Evolutionary conservation across 306 rosid genomes (phyloP), one percentile per base, ranked within the genome.

Genomic region (Cicer pinnatifidum): DNA sequence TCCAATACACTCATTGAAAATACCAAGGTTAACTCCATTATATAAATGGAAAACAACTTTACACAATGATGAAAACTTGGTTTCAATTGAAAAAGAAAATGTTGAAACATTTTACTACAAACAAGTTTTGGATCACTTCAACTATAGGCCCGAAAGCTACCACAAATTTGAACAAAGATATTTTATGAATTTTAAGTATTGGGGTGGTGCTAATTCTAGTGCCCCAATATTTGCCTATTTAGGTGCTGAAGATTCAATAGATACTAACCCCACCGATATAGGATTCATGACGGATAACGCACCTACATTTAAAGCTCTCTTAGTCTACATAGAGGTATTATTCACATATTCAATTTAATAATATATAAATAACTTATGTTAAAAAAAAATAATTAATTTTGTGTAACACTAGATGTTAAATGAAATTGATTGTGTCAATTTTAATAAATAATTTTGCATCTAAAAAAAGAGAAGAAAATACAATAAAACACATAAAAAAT

Each of bases 71-170:
- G 40, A 77, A 61, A 7, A 38, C 11, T 3, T 35, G 13, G 23
- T 56, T 8, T 13, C 72, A 11, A 23, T 0, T 15, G 40, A 67
- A 46, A 9, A 73, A 2, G 61, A 51, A 3, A 80, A 86, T 16
- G 33, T 85, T 12, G 9, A 83, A 62, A 89, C 91, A 40, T 88
- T 75, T 72, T 88, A 75, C 50, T 90, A 79, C 76, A 78, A 66
- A 12, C 96, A 90, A 58, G 83, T 81, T 5, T 80, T 91, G 0
- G 97, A 89, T 79, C 97, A 91, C 77, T 91, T 91, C 87, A 92
- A 89, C 61, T 88, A 86, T 47, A 80, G 80, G 58, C 77, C 83
- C 4, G 86, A 92, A 39, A 88, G 93, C 80, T 92, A 82, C 82
- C 47, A 43, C 8, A 86, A 79, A 11, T 92, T 92, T 69, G 80